Base-by-base conservation (phyloP, 140 eudicot species). In the Oenanthe javanica region DNA sequence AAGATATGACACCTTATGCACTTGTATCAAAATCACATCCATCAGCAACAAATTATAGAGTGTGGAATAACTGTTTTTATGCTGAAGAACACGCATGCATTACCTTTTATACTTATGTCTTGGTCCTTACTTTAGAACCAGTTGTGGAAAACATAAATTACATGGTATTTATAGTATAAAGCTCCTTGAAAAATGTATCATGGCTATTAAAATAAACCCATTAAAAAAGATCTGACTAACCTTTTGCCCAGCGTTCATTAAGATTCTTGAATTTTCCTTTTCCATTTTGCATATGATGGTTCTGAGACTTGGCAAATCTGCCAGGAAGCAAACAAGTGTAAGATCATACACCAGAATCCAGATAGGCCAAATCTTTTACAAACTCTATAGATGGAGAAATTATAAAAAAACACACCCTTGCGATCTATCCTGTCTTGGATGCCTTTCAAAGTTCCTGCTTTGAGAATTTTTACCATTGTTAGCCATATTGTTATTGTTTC, bases 261-360 rank as follows among this genome's bases (percentile, higher is more conserved):
- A 69, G 71, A 48, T 61, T 73, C 76, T 79, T 81, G 76, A 79
- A 78, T 72, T 79, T 85, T 79, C 88, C 87, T 54, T 73, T 80
- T 12, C 80, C 77, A 78, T 80, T 83, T 77, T 83, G 91, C 43
- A 18, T 47, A 14, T 63, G 81, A 42, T 57, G 81, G 71, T 80
- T 74, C 74, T 77, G 90, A 66, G 77, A 66, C 57, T 80, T 85
- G 23, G 40, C 27, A 55, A 73, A 80, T 36, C 90, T 87, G 87
- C 81, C 72, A 31, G 38, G 59, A 81, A 14, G 3, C 45, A 36
- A 50, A 75, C 57, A 4, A 25, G 45, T 15, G 64, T 5, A 75
- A 76, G 40, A 75, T 59, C 47, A 75, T 14, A 47, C 36, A 75
- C 76, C 21, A n/a, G n/a, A n/a, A n/a, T n/a, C n/a, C n/a, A 31